Percentiles rank a stretch among this genome's conserved stretches.
Evolutionary conservation across 768 basidiomycete species (phyloP).

Genomic region (Suillus hirtellus): DNA sequence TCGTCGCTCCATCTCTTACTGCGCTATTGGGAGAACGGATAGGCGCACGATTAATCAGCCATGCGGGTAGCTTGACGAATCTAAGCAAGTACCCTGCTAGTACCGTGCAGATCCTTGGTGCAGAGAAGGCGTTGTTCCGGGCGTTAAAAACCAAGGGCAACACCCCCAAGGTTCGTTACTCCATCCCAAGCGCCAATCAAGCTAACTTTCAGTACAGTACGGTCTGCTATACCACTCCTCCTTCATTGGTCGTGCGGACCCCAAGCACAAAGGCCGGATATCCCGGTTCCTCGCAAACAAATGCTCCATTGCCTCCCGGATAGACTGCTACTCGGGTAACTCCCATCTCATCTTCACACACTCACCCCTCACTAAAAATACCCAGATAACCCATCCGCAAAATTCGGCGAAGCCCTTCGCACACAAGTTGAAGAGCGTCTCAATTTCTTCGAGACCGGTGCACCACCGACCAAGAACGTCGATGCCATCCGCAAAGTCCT

Average conservation of each 20-base stretch:
- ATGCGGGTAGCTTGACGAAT: constrained; percentile 95
- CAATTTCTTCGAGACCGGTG: constrained; percentile 90
- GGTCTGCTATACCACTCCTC: constrained; percentile 97
- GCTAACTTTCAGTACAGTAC: constrained; percentile 55
- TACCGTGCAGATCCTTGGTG: constrained; percentile 97
- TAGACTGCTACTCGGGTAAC: constrained; percentile 91
- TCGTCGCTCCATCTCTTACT: constrained; percentile 91
- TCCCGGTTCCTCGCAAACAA: constrained; percentile 99
- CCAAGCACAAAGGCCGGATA: constrained; percentile 96
- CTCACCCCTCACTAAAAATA: not conserved
- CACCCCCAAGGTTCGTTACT: constrained; percentile 77
- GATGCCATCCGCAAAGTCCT: constrained; percentile 91
- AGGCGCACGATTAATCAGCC: constrained; percentile 89
- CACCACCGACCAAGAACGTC: constrained; percentile 84
- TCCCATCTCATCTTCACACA: not conserved
- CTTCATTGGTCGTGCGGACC: constrained; percentile 92
- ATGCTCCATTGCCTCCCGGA: constrained; percentile 94
- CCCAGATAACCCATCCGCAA: constrained; percentile 81
- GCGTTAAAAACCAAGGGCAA: constrained; percentile 99
- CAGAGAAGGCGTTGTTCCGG: constrained; percentile 96
- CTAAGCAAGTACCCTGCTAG: constrained; percentile 97
- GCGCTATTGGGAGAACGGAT: constrained; percentile 91
- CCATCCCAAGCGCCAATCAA: not conserved
- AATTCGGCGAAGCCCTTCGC: constrained; percentile 93
- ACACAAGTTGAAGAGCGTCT: constrained; percentile 95